Evolutionary conservation across 192 early-diverging fungal species (phyloP).

Genomic region (Podochytrium sp.): DNA sequence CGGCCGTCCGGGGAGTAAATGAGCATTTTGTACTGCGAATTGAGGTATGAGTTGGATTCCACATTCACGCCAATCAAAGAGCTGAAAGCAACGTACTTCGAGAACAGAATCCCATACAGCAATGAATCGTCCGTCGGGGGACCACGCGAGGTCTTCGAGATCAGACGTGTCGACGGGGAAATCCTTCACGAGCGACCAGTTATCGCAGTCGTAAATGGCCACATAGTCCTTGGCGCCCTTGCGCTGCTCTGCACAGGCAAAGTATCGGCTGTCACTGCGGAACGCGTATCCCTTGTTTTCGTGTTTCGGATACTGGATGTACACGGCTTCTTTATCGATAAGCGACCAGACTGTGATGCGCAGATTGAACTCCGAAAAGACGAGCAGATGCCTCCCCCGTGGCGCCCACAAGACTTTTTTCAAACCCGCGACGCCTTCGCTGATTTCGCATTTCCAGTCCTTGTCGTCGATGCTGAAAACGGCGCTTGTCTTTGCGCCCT

Average conservation of each 20-base stretch:
- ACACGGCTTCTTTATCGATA: constrained; percentile 50
- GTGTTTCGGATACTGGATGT: constrained; percentile 75
- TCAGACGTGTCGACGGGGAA: constrained; percentile 75
- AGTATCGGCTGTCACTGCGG: constrained; percentile 65
- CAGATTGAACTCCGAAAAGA: constrained; percentile 59
- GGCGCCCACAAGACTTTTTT: constrained; percentile 54
- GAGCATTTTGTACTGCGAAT: constrained; percentile 63
- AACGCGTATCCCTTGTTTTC: constrained; percentile 58
- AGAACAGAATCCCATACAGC: constrained; percentile 74
- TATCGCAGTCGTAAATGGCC: constrained; percentile 66
- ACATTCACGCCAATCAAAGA: no score
- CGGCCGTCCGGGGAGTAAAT: constrained; percentile 75
- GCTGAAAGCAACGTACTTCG: constrained; percentile 46
- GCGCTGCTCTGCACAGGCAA: constrained; percentile 59
- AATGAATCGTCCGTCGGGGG: constrained; percentile 81
- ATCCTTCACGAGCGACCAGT: constrained; percentile 68
- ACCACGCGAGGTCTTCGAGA: constrained; percentile 78
- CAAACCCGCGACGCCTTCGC: constrained; percentile 56
- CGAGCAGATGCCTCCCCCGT: constrained; percentile 53
- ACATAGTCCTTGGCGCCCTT: constrained; percentile 72
- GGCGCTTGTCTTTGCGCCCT: constrained; percentile 24
- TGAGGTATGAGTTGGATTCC: no score
- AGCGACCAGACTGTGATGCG: constrained; percentile 73
- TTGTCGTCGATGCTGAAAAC: constrained; percentile 62
- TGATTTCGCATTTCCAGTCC: constrained; percentile 59